These are phyloP conservation scores for Acaromyces ingoldii DNA, from an alignment of 1,284 basidiomycete genomes.

Conservation along the genomic window DNA sequence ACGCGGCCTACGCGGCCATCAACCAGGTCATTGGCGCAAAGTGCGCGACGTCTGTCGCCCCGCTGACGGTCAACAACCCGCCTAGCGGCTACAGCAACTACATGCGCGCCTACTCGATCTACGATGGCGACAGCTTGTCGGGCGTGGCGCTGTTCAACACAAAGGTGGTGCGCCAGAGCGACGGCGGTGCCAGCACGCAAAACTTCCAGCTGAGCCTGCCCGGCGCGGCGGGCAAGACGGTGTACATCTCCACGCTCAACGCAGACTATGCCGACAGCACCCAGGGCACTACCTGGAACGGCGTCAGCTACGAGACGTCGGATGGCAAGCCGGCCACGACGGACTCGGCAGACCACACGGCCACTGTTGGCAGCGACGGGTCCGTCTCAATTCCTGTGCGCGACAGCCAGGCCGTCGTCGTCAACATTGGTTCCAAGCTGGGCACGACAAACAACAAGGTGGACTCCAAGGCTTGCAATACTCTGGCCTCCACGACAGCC, in stretches of 20 bases:
- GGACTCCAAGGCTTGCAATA: conserved; percentile 9
- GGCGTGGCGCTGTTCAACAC: conserved; percentile 34
- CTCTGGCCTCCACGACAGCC: background rate
- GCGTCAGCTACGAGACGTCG: conserved; percentile 31
- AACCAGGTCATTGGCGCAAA: conserved; percentile 30
- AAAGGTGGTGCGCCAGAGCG: conserved; percentile 12
- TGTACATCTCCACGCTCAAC: conserved; percentile 23
- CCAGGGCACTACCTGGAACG: conserved; percentile 27
- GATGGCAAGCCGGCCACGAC: conserved; percentile 19
- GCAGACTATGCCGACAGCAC: conserved; percentile 25
- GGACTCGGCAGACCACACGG: background rate
- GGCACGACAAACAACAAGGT: conserved; percentile 14
- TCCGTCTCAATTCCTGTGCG: conserved; percentile 25
- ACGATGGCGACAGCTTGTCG: conserved; percentile 16
- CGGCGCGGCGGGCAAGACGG: conserved; percentile 20
- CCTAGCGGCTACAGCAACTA: conserved; percentile 22
- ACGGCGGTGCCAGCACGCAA: background rate
- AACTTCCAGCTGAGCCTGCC: conserved; percentile 22
- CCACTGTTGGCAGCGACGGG: conserved; percentile 9
- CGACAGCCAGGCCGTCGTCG: conserved; percentile 31
- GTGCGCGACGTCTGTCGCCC: conserved; percentile 25
- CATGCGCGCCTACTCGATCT: conserved; percentile 22
- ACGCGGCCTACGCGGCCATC: conserved; percentile 38
- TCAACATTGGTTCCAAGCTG: conserved; percentile 17
- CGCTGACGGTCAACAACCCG: conserved; percentile 14